These are phyloP conservation scores for Sarocladium strictum DNA, from an alignment of 2,329 filamentous ascomycete species.

Conservation along the genomic window DNA sequence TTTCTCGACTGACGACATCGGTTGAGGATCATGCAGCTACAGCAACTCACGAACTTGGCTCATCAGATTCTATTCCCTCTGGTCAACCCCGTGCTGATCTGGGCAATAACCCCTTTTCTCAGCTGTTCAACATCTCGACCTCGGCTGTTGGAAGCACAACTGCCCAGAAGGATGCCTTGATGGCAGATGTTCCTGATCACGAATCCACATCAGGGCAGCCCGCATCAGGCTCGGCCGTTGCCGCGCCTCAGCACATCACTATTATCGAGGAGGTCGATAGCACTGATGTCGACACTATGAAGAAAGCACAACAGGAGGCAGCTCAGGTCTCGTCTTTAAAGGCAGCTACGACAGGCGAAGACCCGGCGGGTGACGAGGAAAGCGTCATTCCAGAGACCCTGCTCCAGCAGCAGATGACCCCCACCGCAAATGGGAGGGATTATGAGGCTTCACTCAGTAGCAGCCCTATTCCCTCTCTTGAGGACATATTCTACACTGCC, in stretches of 20 bases:
- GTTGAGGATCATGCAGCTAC: not conserved
- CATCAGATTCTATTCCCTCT: not conserved
- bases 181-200: not conserved
- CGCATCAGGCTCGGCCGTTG: not conserved
- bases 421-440: conserved; percentile 11
- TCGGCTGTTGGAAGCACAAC: not conserved
- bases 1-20: not conserved
- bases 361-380: not conserved
- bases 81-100: not conserved
- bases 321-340: too few relatives aligned
- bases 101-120: not conserved
- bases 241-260: not conserved
- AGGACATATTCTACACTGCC: conserved; percentile 36
- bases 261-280: not conserved
- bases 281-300: too few relatives aligned
- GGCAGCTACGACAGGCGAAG: too few relatives aligned
- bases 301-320: too few relatives aligned
- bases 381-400: conserved; percentile 18
- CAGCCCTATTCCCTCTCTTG: conserved; percentile 29
- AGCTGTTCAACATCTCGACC: not conserved
- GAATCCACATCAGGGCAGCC: not conserved
- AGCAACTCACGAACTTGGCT: not conserved
- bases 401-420: conserved; percentile 13
- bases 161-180: not conserved
- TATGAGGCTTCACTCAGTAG: conserved; percentile 16